A percentile compares a stretch with the other conserved stretches of the same genome.
Conservation (phyloP, 768 basidiomycete genomes). For the Amanita molliuscula region DNA sequence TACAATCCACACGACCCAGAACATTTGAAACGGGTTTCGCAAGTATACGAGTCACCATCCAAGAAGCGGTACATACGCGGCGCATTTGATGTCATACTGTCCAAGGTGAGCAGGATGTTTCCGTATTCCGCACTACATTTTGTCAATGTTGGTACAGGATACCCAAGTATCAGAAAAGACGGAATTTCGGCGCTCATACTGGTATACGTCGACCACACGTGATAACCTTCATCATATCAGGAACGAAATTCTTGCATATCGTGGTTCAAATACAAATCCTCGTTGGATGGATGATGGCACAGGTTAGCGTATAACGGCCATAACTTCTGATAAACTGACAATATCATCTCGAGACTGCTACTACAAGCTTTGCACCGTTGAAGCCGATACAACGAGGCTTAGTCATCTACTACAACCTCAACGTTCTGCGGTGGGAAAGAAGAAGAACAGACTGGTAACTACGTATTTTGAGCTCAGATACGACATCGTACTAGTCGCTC, state of each 20-base stretch:
- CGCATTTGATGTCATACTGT: conserved; percentile 16
- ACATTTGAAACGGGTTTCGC: conserved; percentile 6
- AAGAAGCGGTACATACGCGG: conserved; percentile 10
- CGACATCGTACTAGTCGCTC: conserved; percentile 12
- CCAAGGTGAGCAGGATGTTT: conserved; percentile 10
- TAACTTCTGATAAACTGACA: conserved; percentile 15
- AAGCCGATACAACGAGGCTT: conserved; percentile 9
- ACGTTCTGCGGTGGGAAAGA: background rate
- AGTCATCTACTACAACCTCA: conserved; percentile 1
- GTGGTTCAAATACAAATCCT: conserved; percentile 12
- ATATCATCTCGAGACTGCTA: conserved; percentile 5
- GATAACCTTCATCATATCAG: conserved; percentile 6
- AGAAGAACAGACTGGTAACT: background rate
- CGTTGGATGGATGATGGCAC: conserved; percentile 17
- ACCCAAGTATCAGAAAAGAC: conserved; percentile 19
- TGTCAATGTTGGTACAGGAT: conserved; percentile 17
- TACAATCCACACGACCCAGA: conserved; percentile 10
- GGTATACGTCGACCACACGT: background rate
- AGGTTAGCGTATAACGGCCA: conserved; percentile 12
- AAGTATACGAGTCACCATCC: conserved; percentile 2
- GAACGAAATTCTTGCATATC: conserved; percentile 15
- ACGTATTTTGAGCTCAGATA: conserved; percentile 11
- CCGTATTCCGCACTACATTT: background rate
- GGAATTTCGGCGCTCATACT: conserved; percentile 15
- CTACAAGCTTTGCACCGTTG: conserved; percentile 7